phyloP scores from a whole-genome alignment of 441 rosid species.

The Capsella rubella region DNA sequence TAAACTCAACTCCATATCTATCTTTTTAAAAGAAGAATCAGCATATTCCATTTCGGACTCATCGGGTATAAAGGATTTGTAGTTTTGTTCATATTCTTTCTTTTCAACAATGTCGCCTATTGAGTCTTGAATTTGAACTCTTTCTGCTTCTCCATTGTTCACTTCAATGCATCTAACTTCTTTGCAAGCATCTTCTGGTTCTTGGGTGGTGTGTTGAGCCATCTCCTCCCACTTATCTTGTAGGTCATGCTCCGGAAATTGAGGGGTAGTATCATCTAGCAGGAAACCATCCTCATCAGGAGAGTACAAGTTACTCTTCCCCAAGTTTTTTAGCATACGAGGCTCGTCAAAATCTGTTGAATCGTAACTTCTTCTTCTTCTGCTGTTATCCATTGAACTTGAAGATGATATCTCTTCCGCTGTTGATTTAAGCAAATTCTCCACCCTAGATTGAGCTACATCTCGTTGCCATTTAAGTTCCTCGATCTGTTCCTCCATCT shows the following conservation, averaged over 20 bases:
- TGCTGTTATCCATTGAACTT: constrained; percentile 34
- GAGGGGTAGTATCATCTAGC: constrained; percentile 54
- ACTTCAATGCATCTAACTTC: constrained; percentile 64
- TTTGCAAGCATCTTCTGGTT: constrained; percentile 49
- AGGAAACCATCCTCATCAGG: constrained; percentile 51
- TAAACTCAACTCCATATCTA: constrained; percentile 27
- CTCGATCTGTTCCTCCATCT: constrained; percentile 79
- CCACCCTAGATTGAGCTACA: constrained; percentile 70
- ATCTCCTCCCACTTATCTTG: constrained; percentile 51
- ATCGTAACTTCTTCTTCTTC: constrained; percentile 49
- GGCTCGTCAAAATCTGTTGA: constrained; percentile 47
- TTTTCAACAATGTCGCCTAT: constrained; percentile 21
- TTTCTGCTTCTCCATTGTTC: constrained; percentile 34
- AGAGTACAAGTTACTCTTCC: constrained; percentile 42
- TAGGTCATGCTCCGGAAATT: constrained; percentile 45
- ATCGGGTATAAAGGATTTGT: not conserved
- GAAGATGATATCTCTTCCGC: constrained; percentile 49
- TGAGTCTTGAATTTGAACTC: constrained; percentile 30
- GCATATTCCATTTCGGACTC: constrained; percentile 15
- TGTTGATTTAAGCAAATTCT: constrained; percentile 58
- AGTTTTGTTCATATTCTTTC: constrained; percentile 11
- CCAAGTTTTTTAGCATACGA: constrained; percentile 41
- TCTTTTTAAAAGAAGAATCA: constrained; percentile 1
- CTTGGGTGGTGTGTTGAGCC: constrained; percentile 24
- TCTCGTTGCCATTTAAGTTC: constrained; percentile 73